A percentile compares a stretch with the other conserved stretches of the same genome.
Evolutionary conservation across 1,284 basidiomycete genomes (phyloP).

Genomic region (Meira nashicola): DNA sequence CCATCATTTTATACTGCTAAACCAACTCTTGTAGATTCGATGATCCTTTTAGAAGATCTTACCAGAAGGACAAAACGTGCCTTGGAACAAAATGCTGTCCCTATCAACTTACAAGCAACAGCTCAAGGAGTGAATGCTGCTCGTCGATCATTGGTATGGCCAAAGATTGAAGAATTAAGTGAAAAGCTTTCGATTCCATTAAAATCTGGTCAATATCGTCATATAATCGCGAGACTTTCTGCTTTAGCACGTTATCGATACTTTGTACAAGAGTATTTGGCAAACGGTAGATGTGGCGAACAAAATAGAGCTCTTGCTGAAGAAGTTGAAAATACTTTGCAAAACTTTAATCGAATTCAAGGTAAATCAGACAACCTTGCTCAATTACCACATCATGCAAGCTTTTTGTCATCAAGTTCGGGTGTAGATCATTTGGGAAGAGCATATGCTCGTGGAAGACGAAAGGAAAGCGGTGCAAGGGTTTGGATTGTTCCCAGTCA

Average conservation of each 20-base stretch:
- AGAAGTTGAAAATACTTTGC: conserved; percentile 28
- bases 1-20: conserved; percentile 84
- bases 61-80: conserved; percentile 61
- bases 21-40: conserved; percentile 69
- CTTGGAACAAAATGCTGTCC: conserved; percentile 65
- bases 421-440: conserved; percentile 9
- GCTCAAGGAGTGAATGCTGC: conserved; percentile 1
- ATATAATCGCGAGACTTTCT: conserved; percentile 64
- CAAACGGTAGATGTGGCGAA: conserved; percentile 1
- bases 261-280: conserved; percentile 44
- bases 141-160: conserved; percentile 59
- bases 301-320: conserved; percentile 17
- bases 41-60: conserved; percentile 66
- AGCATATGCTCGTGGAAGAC: conserved; percentile 35
- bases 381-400: not conserved
- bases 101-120: conserved; percentile 63
- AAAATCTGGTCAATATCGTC: conserved; percentile 69
- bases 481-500: conserved; percentile 88
- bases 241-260: conserved; percentile 69
- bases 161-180: conserved; percentile 62
- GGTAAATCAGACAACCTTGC: conserved; percentile 6
- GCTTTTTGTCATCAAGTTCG: conserved; percentile 1
- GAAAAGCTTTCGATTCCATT: conserved; percentile 62
- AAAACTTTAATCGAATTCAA: conserved; percentile 31
- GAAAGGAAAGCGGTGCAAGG: conserved; percentile 54